These are phyloP conservation scores for Neurospora sp. DNA, from an alignment of 2,329 filamentous ascomycete species.

Conservation along the genomic window DNA sequence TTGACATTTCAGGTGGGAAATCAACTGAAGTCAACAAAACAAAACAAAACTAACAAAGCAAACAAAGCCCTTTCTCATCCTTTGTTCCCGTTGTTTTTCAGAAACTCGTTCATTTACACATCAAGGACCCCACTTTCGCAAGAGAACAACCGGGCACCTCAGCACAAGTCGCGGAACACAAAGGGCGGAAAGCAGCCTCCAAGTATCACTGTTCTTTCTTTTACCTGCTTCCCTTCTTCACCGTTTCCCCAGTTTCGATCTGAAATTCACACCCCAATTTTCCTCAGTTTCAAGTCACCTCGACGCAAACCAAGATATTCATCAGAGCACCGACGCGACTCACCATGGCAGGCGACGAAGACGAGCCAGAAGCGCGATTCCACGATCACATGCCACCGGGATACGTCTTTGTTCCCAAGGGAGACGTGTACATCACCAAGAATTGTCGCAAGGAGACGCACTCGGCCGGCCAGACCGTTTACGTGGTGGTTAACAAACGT, in stretches of 20 bases:
- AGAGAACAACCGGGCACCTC: neutral
- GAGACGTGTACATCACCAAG: conserved; percentile 31
- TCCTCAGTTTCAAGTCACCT: neutral
- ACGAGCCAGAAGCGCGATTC: conserved; percentile 8
- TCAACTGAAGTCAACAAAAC: neutral
- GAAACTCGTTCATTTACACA: neutral
- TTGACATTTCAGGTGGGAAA: neutral
- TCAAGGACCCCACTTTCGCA: neutral
- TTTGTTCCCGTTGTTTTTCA: neutral
- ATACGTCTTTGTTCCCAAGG: conserved; percentile 32
- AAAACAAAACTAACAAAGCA: neutral
- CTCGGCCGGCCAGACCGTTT: conserved; percentile 24
- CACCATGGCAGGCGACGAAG: neutral
- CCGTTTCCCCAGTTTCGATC: neutral
- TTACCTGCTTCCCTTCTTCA: neutral
- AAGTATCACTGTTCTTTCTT: neutral
- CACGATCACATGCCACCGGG: conserved; percentile 25
- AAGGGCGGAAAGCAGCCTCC: neutral
- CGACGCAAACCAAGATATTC: neutral
- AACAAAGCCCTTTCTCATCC: neutral
- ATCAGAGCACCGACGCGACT: neutral
- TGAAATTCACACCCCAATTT: neutral
- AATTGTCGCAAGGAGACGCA: conserved; percentile 30
- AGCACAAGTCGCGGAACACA: neutral
- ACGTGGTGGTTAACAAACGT: conserved; percentile 23